Conservation (phyloP, 495 filamentous ascomycete genomes). For the Daldinia childiae region DNA sequence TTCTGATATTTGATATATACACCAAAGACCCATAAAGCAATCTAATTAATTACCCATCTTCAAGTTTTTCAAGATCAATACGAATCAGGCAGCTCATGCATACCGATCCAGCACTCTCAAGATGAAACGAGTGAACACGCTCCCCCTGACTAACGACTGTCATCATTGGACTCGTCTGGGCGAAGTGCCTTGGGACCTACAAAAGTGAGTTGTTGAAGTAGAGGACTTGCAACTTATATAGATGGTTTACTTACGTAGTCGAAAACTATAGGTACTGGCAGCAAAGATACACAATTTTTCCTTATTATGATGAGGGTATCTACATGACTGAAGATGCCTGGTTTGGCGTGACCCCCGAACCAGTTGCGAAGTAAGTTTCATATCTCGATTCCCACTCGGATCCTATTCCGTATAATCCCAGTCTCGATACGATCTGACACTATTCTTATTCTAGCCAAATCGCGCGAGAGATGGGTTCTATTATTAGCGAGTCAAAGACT, state of each 20-base stretch:
- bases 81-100: conserved; percentile 24
- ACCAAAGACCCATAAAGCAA: background rate
- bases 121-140: conserved; percentile 46
- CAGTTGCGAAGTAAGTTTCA: conserved; percentile 75
- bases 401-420: conserved; percentile 16
- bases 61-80: background rate
- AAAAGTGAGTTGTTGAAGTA: conserved; percentile 65
- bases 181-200: conserved; percentile 78
- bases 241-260: background rate
- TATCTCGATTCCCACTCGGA: conserved; percentile 11
- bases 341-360: conserved; percentile 96
- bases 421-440: conserved; percentile 27
- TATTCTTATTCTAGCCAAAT: conserved; percentile 67
- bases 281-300: conserved; percentile 86
- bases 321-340: conserved; percentile 91
- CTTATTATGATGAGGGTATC: conserved; percentile 82
- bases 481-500: conserved; percentile 52
- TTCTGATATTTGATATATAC: background rate
- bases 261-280: conserved; percentile 76
- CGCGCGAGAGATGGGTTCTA: conserved; percentile 72
- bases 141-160: conserved; percentile 62
- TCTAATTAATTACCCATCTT: background rate
- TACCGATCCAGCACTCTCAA: conserved; percentile 11
- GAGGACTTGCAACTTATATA: background rate
- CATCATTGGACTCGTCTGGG: conserved; percentile 70